Base-by-base conservation (phyloP, 2,329 filamentous ascomycete genomes). In the Xylariaceae sp. region DNA sequence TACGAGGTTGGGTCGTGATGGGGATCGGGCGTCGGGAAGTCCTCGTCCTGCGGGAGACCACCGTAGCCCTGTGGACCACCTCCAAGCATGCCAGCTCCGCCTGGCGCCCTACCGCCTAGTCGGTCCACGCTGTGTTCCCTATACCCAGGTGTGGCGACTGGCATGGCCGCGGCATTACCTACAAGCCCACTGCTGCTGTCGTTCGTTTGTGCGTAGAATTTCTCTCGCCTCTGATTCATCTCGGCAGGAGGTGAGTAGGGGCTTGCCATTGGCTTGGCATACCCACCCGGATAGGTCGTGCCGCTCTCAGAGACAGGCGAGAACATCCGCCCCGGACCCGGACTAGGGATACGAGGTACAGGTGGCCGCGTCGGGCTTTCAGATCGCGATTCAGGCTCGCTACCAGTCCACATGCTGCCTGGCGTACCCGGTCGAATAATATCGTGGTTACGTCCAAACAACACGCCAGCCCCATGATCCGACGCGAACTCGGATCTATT, bases 401-500 rank as follows among this genome's bases (percentile, higher is more conserved):
- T 73, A 3, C 66, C 70, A 38, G 71, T 71, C 51, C 68, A 74
- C 42, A 75, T 68, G 27, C 78, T 81, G 11, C 75, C 74, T 0
- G 85, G 84, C 0, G 85, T 87, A 15, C 76, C 80, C 0, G 84
- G 79, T 1, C 85, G 76, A 14, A 78, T 68, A 2, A 84, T 70
- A 53, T 87, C 85, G 19, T 74, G 71, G 2, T 77, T 69, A 12
- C 72, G 76, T 3, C 86, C 86, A 54, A 81, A 86, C 6, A 85
- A 73, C 31, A 82, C 80, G 18, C 87, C 87, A 5, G 87, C 90
- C n/a, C 90, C 90, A 57, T 90, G 87, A 47, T 94, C 89, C 11
- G 90, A 86, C 1, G 84, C 83, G 69, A 97, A 96, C 59, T 96
- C 92, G 2, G 88, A 81, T 1, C 90, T 80, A 67, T 96, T 86